Evolutionary conservation across 2,329 filamentous ascomycete genomes (phyloP).

Genomic region (Aspergillus ochraceus): DNA sequence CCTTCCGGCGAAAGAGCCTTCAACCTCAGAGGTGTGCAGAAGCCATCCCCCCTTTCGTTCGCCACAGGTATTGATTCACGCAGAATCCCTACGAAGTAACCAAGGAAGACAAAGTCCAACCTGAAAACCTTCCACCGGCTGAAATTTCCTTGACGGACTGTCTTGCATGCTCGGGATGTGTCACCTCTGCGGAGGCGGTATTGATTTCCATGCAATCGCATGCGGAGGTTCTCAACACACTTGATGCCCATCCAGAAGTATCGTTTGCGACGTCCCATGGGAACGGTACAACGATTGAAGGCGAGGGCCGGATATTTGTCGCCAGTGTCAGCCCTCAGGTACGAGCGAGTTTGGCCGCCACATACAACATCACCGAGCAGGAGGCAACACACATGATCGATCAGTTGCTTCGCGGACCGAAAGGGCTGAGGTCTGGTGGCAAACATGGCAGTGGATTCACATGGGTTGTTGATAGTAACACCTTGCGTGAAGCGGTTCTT

Average conservation of each 20-base stretch:
- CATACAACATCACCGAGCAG: conserved; percentile 70
- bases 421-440: conserved; percentile 70
- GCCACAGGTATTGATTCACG: conserved; percentile 18
- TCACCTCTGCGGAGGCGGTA: conserved; percentile 96
- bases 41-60: neutral
- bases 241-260: conserved; percentile 63
- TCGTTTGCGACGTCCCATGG: conserved; percentile 48
- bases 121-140: conserved; percentile 65
- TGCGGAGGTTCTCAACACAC: conserved; percentile 78
- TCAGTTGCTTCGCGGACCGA: conserved; percentile 70
- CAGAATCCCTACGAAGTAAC: conserved; percentile 79
- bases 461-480: conserved; percentile 89
- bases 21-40: conserved; percentile 45
- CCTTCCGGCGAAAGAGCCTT: conserved; percentile 64
- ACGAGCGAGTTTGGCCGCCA: conserved; percentile 83
- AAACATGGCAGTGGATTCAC: conserved; percentile 74
- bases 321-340: conserved; percentile 92
- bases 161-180: conserved; percentile 94
- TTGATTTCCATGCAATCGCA: conserved; percentile 93
- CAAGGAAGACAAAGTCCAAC: conserved; percentile 75
- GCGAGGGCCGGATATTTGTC: conserved; percentile 74
- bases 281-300: conserved; percentile 16
- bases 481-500: conserved; percentile 77
- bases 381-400: conserved; percentile 81
- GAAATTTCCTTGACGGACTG: conserved; percentile 97